Conservation (phyloP, 1,284 basidiomycete species). For the Exsudoporus floridanus region DNA sequence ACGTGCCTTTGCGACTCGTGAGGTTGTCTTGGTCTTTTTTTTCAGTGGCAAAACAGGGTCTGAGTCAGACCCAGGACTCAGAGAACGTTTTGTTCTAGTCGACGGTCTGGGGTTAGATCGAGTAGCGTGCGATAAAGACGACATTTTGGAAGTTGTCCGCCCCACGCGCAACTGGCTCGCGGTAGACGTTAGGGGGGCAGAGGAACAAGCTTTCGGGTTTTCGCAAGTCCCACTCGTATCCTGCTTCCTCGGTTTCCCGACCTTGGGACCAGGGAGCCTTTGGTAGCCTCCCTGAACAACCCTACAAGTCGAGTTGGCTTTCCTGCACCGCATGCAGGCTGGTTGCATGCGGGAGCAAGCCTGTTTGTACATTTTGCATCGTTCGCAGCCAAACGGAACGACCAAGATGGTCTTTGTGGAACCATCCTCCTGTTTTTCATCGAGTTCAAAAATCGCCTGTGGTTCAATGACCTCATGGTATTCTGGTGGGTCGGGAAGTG, state of each 20-base stretch:
- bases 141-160: no score
- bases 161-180: no score
- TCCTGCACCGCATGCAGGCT: conserved; percentile 25
- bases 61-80: conserved; percentile 17
- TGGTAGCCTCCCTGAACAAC: conserved; percentile 16
- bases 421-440: conserved; percentile 11
- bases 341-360: conserved; percentile 29
- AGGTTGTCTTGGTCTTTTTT: background rate
- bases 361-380: conserved; percentile 12
- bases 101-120: background rate
- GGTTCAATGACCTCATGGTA: conserved; percentile 28
- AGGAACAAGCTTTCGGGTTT: background rate
- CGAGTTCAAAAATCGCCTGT: conserved; percentile 29
- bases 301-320: conserved; percentile 1
- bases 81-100: conserved; percentile 13
- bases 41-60: conserved; percentile 10
- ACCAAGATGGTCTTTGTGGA: conserved; percentile 22
- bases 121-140: background rate
- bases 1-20: background rate
- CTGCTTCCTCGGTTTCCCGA: background rate
- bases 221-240: background rate
- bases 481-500: conserved; percentile 9
- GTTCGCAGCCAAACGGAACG: conserved; percentile 19
- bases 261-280: conserved; percentile 26
- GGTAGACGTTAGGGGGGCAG: background rate